phyloP scores from a whole-genome alignment of 768 basidiomycete genomes.

The Floccularia luteovirens region DNA sequence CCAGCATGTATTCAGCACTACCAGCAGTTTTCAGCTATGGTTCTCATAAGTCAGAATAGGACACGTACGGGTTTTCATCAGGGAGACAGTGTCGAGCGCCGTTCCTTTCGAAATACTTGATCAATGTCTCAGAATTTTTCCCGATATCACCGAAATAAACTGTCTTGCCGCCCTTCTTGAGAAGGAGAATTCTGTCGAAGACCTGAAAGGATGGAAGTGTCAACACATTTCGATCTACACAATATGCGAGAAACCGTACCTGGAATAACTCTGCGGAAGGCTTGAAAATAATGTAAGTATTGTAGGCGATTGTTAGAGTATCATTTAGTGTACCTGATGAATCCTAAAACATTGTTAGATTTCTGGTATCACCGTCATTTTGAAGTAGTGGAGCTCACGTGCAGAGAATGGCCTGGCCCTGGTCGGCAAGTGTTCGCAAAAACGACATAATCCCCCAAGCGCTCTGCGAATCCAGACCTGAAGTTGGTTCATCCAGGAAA shows the following conservation, averaged over 20 bases:
- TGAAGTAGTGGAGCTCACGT: too few species aligned
- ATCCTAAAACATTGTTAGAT: background rate
- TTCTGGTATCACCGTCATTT: too few species aligned
- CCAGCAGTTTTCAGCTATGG: background rate
- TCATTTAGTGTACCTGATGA: background rate
- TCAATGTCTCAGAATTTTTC: conserved; percentile 48
- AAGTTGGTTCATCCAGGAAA: conserved; percentile 88
- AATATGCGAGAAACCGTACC: conserved; percentile 9
- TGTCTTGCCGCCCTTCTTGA: conserved; percentile 71
- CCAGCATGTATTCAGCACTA: conserved; percentile 59
- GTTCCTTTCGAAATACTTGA: conserved; percentile 68
- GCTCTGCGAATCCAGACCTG: conserved; percentile 81
- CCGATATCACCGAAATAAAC: conserved; percentile 75
- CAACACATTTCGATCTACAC: background rate
- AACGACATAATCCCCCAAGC: conserved; percentile 80
- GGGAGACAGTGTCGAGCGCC: conserved; percentile 55
- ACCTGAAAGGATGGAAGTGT: conserved; percentile 16
- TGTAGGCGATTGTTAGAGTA: background rate
- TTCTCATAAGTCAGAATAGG: background rate
- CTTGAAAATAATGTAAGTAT: conserved; percentile 15
- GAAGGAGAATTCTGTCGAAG: conserved; percentile 72
- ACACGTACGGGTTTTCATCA: conserved; percentile 64
- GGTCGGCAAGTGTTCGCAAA: conserved; percentile 66
- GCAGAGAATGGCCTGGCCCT: conserved; percentile 86
- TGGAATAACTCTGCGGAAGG: conserved; percentile 81